A percentile compares a stretch with the other conserved stretches of the same genome.
phyloP scores from a whole-genome alignment of 2,329 filamentous ascomycete species.

The Claviceps sp. region DNA sequence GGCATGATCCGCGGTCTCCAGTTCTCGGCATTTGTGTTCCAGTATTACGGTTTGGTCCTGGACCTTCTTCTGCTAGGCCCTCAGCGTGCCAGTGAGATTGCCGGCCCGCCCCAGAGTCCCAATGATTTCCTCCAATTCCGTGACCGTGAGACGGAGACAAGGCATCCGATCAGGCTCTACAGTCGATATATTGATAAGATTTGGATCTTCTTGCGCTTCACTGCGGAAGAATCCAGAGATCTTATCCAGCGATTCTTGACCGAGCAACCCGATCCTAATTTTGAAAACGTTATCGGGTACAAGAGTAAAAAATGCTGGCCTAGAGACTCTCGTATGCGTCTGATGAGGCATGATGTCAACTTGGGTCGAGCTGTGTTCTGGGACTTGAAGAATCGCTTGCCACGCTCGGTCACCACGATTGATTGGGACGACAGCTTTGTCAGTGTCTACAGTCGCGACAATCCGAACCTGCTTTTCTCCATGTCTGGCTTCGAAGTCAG shows the following conservation, averaged over 20 bases:
- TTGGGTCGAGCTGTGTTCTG: constrained; percentile 95
- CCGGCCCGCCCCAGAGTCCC: constrained; percentile 80
- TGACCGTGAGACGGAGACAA: constrained; percentile 80
- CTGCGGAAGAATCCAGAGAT: constrained; percentile 85
- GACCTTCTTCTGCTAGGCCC: constrained; percentile 84
- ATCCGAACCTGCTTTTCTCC: constrained; percentile 90
- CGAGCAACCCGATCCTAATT: constrained; percentile 96
- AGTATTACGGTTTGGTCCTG: constrained; percentile 93
- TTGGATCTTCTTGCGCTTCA: constrained; percentile 94
- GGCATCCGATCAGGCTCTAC: constrained; percentile 94
- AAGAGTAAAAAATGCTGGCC: constrained; percentile 99
- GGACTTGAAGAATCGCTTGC: constrained; percentile 94
- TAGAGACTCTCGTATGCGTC: constrained; percentile 87
- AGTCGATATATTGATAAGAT: constrained; percentile 96
- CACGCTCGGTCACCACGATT: constrained; percentile 88
- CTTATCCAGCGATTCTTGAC: constrained; percentile 96
- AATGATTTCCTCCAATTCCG: constrained; percentile 98
- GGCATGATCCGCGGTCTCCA: constrained; percentile 96
- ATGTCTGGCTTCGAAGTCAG: constrained; percentile 98
- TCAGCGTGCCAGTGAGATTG: constrained; percentile 94
- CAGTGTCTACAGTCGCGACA: constrained; percentile 95
- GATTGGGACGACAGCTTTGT: constrained; percentile 99
- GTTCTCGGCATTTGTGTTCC: constrained; percentile 97
- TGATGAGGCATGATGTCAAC: constrained; percentile 98
- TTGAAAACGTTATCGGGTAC: constrained; percentile 98